Conservation (phyloP, 257 asterid species). For the Craterostigma plantagineum region DNA sequence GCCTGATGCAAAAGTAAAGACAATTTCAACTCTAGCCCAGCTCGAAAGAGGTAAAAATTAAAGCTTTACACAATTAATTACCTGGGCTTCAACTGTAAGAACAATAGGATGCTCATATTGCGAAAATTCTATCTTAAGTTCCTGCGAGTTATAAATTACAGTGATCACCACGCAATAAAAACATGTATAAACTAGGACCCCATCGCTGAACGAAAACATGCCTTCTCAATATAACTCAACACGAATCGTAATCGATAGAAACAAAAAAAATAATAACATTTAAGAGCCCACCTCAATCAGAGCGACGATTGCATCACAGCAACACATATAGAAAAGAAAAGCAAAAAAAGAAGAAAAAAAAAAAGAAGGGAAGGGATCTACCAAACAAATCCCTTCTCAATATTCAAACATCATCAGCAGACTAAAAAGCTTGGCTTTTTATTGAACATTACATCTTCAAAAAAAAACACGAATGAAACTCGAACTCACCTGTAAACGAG, state of each 20-base stretch:
- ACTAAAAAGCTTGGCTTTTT: too few species aligned
- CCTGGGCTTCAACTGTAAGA: slow-evolving; percentile 92
- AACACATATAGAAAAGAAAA: too few species aligned
- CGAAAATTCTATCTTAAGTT: slow-evolving; percentile 38
- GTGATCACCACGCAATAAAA: not conserved
- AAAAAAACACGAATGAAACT: not conserved
- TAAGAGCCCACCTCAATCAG: too few species aligned
- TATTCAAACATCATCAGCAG: too few species aligned
- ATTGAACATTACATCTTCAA: not conserved
- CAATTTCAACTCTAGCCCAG: not conserved
- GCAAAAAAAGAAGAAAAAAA: too few species aligned
- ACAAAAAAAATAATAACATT: too few species aligned
- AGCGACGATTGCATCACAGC: too few species aligned
- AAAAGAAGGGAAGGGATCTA: too few species aligned
- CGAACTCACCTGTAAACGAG: slow-evolving; percentile 48
- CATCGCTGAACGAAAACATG: not conserved
- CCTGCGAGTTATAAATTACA: slow-evolving; percentile 23
- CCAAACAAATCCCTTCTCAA: too few species aligned
- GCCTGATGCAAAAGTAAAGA: slow-evolving; percentile 29
- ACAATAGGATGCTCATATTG: slow-evolving; percentile 72
- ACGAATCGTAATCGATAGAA: too few species aligned
- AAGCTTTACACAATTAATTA: slow-evolving; percentile 16
- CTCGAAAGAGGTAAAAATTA: not conserved
- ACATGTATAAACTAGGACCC: not conserved
- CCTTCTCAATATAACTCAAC: too few species aligned